Conservation (phyloP, 352 stramenopile genomes). For the Globisporangium okanoganense region DNA sequence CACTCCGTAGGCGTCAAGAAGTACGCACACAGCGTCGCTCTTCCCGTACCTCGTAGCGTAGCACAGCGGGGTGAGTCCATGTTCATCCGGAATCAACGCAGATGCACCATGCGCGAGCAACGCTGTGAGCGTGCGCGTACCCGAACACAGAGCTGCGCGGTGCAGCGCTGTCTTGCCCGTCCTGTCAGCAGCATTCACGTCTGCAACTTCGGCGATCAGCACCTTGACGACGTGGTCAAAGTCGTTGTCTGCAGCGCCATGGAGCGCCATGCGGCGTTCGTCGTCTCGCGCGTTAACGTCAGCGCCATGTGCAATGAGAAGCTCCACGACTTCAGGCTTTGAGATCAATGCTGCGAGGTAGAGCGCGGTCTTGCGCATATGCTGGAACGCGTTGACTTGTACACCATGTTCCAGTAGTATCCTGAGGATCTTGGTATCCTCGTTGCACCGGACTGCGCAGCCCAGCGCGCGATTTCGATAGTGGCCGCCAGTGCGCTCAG, state of each 20-base stretch:
- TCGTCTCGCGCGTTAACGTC: background rate
- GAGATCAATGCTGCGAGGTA: background rate
- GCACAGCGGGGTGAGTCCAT: background rate
- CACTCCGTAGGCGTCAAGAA: background rate
- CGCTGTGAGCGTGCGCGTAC: background rate
- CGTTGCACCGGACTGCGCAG: background rate
- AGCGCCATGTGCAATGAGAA: background rate
- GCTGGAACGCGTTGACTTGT: background rate
- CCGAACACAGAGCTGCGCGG: background rate
- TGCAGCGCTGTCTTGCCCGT: background rate
- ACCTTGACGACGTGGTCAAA: background rate
- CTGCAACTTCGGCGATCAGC: background rate
- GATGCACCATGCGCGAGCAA: constrained; percentile 1
- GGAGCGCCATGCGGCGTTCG: background rate
- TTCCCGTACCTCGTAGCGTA: background rate
- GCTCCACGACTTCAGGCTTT: background rate
- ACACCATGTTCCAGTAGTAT: constrained; percentile 2
- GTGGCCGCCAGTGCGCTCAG: background rate
- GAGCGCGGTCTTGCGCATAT: background rate
- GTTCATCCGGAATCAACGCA: background rate
- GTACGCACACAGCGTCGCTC: background rate
- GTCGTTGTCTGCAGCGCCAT: background rate
- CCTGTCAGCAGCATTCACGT: background rate
- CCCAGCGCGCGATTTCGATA: background rate
- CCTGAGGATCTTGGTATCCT: background rate